Evolutionary conservation across 495 filamentous ascomycete species (phyloP).

Genomic region (Rostrohypoxylon terebratum): DNA sequence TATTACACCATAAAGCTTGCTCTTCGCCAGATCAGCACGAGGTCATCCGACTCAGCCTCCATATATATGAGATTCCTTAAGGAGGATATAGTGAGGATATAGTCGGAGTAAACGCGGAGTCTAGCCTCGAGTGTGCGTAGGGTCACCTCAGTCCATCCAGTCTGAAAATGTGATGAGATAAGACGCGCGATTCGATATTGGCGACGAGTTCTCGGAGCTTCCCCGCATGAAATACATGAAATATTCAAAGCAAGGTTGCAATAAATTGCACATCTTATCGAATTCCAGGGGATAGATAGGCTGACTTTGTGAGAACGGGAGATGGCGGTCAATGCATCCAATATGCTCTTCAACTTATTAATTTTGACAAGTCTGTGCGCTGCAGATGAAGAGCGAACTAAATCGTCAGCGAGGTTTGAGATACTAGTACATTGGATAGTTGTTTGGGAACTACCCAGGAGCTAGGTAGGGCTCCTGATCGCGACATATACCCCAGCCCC

Average conservation of each 20-base stretch:
- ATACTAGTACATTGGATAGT: no score
- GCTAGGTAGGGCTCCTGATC: constrained; percentile 13
- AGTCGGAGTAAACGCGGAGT: constrained; percentile 27
- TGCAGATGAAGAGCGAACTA: background rate
- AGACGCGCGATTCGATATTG: constrained; percentile 26
- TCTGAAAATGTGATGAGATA: constrained; percentile 19
- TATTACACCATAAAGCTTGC: constrained; percentile 32
- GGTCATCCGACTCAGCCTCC: constrained; percentile 34
- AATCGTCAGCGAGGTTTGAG: constrained; percentile 18
- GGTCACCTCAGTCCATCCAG: background rate
- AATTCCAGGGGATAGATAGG: constrained; percentile 18
- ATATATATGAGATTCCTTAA: constrained; percentile 1
- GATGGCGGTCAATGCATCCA: constrained; percentile 25
- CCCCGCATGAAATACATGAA: constrained; percentile 33
- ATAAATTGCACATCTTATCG: constrained; percentile 30
- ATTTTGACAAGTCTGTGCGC: constrained; percentile 22
- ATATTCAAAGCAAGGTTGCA: constrained; percentile 17
- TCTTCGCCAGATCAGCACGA: constrained; percentile 25
- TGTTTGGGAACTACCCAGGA: background rate
- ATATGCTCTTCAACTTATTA: constrained; percentile 24
- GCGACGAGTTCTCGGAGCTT: constrained; percentile 34
- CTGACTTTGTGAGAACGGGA: constrained; percentile 2
- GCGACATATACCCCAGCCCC: constrained; percentile 4
- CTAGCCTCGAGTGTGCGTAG: constrained; percentile 9
- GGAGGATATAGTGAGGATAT: constrained; percentile 3